phyloP scores from a whole-genome alignment of 106 monocot genomes.

The Iris macrosiphon region DNA sequence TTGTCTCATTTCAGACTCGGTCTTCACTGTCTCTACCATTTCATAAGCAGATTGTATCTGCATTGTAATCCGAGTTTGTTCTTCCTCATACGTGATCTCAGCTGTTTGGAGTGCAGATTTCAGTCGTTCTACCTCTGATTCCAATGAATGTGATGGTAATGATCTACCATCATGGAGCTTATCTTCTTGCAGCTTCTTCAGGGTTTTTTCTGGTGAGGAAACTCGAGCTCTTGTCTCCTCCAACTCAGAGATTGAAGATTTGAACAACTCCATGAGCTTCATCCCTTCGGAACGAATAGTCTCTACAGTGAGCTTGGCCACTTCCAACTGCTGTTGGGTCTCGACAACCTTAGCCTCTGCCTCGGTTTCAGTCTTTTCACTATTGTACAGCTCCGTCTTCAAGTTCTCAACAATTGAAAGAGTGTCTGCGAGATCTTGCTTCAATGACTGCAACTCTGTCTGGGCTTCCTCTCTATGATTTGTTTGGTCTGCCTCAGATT shows the following conservation, averaged over 20 bases:
- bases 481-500: constrained; percentile 24
- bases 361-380: constrained; percentile 40
- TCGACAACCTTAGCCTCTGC: constrained; percentile 32
- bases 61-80: constrained; percentile 39
- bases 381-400: constrained; percentile 26
- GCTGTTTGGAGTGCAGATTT: constrained; percentile 31
- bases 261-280: constrained; percentile 46
- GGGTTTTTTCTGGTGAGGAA: constrained; percentile 29
- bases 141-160: neutral
- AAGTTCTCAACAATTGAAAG: constrained; percentile 40
- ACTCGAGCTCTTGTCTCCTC: constrained; percentile 52
- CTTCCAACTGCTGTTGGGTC: constrained; percentile 53
- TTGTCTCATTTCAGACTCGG: constrained; percentile 28
- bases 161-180: neutral
- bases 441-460: constrained; percentile 26
- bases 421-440: constrained; percentile 34
- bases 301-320: constrained; percentile 46
- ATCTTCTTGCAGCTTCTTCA: constrained; percentile 26
- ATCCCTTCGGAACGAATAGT: constrained; percentile 38
- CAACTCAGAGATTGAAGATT: constrained; percentile 34
- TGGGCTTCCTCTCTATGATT: constrained; percentile 22
- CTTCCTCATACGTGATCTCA: constrained; percentile 40
- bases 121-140: constrained; percentile 35
- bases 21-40: constrained; percentile 33
- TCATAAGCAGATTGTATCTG: constrained; percentile 34